A percentile compares a stretch with the other conserved stretches of the same genome.
Conservation (phyloP, 2,329 filamentous ascomycete genomes). For the Pseudogymnoascus sp. region DNA sequence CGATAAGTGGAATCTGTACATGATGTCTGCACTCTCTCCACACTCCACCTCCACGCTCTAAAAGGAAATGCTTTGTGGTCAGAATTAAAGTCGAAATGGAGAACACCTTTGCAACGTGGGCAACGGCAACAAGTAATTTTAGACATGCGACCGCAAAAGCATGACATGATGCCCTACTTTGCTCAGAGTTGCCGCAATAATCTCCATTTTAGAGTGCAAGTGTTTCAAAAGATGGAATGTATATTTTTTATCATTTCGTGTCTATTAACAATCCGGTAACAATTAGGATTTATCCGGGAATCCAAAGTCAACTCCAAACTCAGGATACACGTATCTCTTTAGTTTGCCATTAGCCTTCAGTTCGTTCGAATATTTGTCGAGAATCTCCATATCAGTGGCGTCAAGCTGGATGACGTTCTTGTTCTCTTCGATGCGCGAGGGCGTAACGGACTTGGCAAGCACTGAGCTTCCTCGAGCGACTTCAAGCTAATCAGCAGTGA, state of each 20-base stretch:
- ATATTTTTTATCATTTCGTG: neutral
- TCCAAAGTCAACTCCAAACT: constrained; percentile 60
- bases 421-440: constrained; percentile 62
- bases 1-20: neutral
- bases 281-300: constrained; percentile 49
- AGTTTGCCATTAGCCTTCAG: constrained; percentile 42
- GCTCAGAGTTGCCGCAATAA: neutral
- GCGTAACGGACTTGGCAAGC: constrained; percentile 64
- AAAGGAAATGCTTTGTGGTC: neutral
- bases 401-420: constrained; percentile 58
- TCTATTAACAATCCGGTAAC: neutral
- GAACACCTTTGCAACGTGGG: neutral
- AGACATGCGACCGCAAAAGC: neutral
- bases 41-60: neutral
- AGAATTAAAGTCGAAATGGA: neutral
- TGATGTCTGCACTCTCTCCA: neutral
- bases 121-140: neutral
- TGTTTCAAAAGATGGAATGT: neutral
- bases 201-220: neutral
- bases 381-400: constrained; percentile 49
- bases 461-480: constrained; percentile 63
- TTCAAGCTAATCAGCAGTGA: constrained; percentile 24
- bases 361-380: constrained; percentile 46
- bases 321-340: constrained; percentile 58
- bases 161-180: neutral